phyloP scores from a whole-genome alignment of 179 eudicot species.

The Beta corolliflora region DNA sequence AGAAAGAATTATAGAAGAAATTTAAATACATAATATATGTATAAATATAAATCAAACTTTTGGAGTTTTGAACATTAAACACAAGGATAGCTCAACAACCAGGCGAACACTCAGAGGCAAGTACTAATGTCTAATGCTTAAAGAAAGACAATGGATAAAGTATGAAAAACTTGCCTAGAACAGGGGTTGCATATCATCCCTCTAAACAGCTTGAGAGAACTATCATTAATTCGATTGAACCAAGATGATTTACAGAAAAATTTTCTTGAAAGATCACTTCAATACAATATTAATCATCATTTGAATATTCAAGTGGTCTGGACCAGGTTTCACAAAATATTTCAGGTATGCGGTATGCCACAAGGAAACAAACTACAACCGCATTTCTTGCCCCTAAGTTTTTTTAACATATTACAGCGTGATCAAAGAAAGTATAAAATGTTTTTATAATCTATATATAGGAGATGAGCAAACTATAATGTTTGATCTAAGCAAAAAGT shows the following conservation, averaged over 20 bases:
- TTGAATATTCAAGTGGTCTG: background rate
- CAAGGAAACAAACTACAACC: background rate
- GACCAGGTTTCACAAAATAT: constrained; percentile 1
- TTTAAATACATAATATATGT: background rate
- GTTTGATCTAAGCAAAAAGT: background rate
- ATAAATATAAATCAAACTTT: no score
- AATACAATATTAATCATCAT: background rate
- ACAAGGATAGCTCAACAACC: background rate
- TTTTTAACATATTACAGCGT: background rate
- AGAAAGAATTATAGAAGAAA: constrained; percentile 3
- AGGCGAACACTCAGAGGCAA: background rate
- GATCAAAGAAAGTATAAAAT: background rate
- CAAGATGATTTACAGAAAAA: background rate
- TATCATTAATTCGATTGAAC: background rate
- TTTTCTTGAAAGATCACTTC: background rate
- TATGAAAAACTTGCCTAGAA: background rate
- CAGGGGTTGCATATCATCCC: background rate
- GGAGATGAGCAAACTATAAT: background rate
- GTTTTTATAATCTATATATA: background rate
- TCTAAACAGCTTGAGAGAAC: constrained; percentile 9
- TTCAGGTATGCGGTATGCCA: background rate
- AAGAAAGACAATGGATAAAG: background rate
- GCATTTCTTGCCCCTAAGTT: background rate
- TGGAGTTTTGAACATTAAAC: no score
- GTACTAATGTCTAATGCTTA: background rate